Percentiles rank a stretch among this genome's conserved stretches.
phyloP scores from a whole-genome alignment of 2,329 filamentous ascomycete species.

The Leptographium galeiforme region DNA sequence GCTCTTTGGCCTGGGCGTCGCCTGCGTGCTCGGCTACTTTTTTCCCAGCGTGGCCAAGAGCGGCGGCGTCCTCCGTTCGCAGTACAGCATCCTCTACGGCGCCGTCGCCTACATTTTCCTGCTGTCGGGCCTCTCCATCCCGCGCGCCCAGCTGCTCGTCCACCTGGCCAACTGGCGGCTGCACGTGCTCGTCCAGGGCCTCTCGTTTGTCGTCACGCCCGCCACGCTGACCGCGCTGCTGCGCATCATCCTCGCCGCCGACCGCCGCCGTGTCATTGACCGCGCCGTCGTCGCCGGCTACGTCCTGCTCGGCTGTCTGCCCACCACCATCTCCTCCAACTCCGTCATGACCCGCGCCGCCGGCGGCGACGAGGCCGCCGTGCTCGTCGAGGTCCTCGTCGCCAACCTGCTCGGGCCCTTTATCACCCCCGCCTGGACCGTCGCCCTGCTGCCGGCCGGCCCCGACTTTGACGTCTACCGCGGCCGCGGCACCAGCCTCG shows the following conservation, averaged over 20 bases:
- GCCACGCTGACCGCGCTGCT: slow-evolving; percentile 33
- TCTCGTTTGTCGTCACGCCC: slow-evolving; percentile 54
- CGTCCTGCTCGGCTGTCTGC: slow-evolving; percentile 52
- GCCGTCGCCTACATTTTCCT: slow-evolving; percentile 58
- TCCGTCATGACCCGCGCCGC: slow-evolving; percentile 60
- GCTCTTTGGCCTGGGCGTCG: slow-evolving; percentile 44
- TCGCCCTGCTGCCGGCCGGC: slow-evolving; percentile 41
- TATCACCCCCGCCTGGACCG: slow-evolving; percentile 49
- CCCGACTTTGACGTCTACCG: slow-evolving; percentile 31
- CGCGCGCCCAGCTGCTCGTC: slow-evolving; percentile 14
- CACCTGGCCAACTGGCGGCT: slow-evolving; percentile 29
- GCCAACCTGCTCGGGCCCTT: slow-evolving; percentile 59
- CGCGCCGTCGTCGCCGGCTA: slow-evolving; percentile 53
- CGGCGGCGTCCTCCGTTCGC: slow-evolving; percentile 37
- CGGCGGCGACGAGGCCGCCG: slow-evolving; percentile 21
- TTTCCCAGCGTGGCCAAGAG: slow-evolving; percentile 33
- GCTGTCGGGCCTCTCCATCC: slow-evolving; percentile 56
- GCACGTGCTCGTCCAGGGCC: slow-evolving; percentile 52
- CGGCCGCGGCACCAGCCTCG: slow-evolving; percentile 31
- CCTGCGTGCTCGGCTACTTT: slow-evolving; percentile 31
- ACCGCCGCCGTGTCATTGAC: slow-evolving; percentile 42
- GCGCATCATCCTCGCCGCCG: slow-evolving; percentile 32
- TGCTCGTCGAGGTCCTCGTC: slow-evolving; percentile 55
- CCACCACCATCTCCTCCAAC: slow-evolving; percentile 61
- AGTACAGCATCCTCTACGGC: slow-evolving; percentile 52